Base-by-base conservation (phyloP, 768 basidiomycete species). In the Amanita molliuscula region DNA sequence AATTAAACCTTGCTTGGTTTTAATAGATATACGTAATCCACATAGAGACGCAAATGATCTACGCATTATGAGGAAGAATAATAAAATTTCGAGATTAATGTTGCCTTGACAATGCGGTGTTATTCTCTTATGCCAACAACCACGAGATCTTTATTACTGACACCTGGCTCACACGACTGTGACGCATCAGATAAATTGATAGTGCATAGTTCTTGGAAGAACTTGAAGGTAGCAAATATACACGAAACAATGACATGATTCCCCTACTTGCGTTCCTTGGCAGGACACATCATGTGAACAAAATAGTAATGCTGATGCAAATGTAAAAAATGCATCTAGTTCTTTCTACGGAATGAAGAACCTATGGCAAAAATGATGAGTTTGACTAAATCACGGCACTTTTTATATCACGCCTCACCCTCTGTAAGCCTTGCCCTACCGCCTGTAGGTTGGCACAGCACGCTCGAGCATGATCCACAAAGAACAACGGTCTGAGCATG, bases 391-490 rank as follows among this genome's bases (percentile, higher is more conserved):
- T 52, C 54, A 44, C 50, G 44, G 15, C 26, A 10, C 42, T 34
- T 18, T 10, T 23, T 20, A 45, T 44, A 47, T 6, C 43, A 46
- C 42, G 38, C 69, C 85, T 60, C 64, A 96, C 95, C 96, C 75
- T 99, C 96, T 50, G 95, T 97, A 71, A 99, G 73, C 64, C 93
- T 83, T 58, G 94, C 94, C 76, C 85, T 95, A 73, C 96, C 96
- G 74, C 96, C 94, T 29, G 92, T 95, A 48, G 95, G 95, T 68
- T 97, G 95, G 81, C 94, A 97, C 59, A 99, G 77, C 54, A 97
- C 87, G 59, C 84, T 88, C 50, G 88, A 80, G 79, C 96, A 99
- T 44, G 88, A 84, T 50, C 79, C 79, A 68, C 96, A 99, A 62
- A 92, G 74, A 44, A 97, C 93, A 55, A 97, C 96, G 55, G 92